Conservation (phyloP, 2,329 filamentous ascomycete species). For the Hirsutella thompsonii region DNA sequence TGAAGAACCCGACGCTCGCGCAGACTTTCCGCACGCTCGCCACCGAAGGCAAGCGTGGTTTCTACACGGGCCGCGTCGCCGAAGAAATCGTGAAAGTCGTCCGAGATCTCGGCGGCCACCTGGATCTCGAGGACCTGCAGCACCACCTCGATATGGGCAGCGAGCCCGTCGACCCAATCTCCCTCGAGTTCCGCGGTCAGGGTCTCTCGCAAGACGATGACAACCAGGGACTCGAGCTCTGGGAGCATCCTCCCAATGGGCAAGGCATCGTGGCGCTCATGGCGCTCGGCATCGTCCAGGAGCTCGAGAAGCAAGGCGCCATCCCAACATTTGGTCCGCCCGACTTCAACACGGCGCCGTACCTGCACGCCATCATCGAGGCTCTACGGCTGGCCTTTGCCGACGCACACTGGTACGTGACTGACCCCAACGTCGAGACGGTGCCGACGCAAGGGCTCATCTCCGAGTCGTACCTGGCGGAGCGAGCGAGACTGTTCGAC, state of each 20-base stretch:
- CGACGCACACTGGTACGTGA: slow-evolving; percentile 81
- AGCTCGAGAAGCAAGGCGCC: slow-evolving; percentile 62
- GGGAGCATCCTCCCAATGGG: slow-evolving; percentile 95
- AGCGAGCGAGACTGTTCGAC: slow-evolving; percentile 49
- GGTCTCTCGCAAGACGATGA: slow-evolving; percentile 15
- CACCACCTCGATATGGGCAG: slow-evolving; percentile 56
- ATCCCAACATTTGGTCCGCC: slow-evolving; percentile 56
- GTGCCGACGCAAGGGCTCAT: slow-evolving; percentile 62
- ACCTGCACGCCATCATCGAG: slow-evolving; percentile 81
- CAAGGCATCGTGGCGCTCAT: slow-evolving; percentile 93
- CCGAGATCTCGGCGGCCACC: slow-evolving; percentile 59
- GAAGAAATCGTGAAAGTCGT: slow-evolving; percentile 71
- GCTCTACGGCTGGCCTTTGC: slow-evolving; percentile 80
- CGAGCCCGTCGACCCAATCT: slow-evolving; percentile 76
- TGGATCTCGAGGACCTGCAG: slow-evolving; percentile 69
- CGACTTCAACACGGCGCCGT: slow-evolving; percentile 72
- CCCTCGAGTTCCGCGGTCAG: slow-evolving; percentile 63
- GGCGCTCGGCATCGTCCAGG: slow-evolving; percentile 82
- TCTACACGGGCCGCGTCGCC: slow-evolving; percentile 77
- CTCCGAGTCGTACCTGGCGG: slow-evolving; percentile 58
- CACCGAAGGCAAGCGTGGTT: slow-evolving; percentile 73
- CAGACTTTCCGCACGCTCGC: slow-evolving; percentile 71
- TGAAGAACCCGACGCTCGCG: slow-evolving; percentile 74
- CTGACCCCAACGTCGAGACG: slow-evolving; percentile 60
- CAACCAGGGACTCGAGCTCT: slow-evolving; percentile 57